Percentiles rank a stretch among this genome's conserved stretches.
Evolutionary conservation across 2,329 filamentous ascomycete genomes (phyloP).

Genomic region (Cladosporium sp.): DNA sequence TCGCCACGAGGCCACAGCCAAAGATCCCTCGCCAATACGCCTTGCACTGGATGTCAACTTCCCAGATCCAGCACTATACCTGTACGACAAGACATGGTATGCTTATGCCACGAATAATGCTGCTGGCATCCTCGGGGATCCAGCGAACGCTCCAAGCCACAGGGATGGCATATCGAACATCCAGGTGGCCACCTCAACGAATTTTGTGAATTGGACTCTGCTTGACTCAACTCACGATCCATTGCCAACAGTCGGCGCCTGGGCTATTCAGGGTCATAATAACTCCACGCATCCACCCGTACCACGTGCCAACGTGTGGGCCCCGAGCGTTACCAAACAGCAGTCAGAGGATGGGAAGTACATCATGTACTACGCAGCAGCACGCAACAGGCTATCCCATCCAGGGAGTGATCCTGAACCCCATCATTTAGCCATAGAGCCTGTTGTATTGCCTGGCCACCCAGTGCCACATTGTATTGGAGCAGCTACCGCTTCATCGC

Average conservation of each 20-base stretch:
- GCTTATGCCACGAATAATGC: constrained; percentile 42
- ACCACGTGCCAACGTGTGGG: constrained; percentile 33
- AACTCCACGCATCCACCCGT: not conserved
- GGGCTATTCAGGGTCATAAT: constrained; percentile 26
- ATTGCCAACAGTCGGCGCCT: constrained; percentile 32
- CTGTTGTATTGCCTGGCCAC: constrained; percentile 20
- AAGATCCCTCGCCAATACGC: constrained; percentile 23
- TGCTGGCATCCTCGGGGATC: constrained; percentile 30
- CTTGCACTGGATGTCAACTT: constrained; percentile 38
- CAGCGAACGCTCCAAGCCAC: constrained; percentile 19
- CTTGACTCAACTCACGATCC: constrained; percentile 32
- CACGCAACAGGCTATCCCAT: not conserved
- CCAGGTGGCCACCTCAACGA: constrained; percentile 40
- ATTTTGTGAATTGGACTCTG: constrained; percentile 39
- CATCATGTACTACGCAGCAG: constrained; percentile 38
- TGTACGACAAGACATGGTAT: constrained; percentile 38
- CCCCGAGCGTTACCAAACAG: constrained; percentile 34
- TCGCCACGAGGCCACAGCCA: not conserved
- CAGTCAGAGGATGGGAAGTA: constrained; percentile 29
- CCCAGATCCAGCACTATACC: constrained; percentile 39
- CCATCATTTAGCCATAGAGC: not conserved
- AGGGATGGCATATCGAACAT: constrained; percentile 35
- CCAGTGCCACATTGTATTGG: constrained; percentile 38
- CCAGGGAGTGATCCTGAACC: not conserved
- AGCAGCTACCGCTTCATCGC: constrained; percentile 33